A percentile compares a stretch with the other conserved stretches of the same genome.
phyloP scores from a whole-genome alignment of 768 basidiomycete genomes.

The Cystofilobasidium bisporidii region DNA sequence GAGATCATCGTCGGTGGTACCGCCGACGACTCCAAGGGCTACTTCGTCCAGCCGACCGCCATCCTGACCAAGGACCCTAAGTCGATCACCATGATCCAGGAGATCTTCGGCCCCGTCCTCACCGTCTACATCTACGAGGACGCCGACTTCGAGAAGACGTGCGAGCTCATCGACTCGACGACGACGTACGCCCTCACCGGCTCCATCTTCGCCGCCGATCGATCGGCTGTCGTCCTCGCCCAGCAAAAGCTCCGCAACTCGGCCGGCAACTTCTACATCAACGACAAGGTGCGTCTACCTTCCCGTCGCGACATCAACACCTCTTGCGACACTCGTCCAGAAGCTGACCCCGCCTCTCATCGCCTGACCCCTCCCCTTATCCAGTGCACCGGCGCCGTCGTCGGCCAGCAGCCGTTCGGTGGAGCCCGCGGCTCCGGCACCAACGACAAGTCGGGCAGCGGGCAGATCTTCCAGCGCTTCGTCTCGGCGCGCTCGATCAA shows the following conservation, averaged over 20 bases:
- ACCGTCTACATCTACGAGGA: slow-evolving; percentile 85
- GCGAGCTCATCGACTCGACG: slow-evolving; percentile 75
- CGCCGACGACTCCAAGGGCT: slow-evolving; percentile 82
- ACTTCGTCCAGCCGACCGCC: slow-evolving; percentile 86
- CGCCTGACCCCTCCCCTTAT: too few relatives aligned
- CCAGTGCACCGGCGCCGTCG: slow-evolving; percentile 94
- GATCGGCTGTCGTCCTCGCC: slow-evolving; percentile 66
- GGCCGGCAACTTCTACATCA: slow-evolving; percentile 58
- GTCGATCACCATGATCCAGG: slow-evolving; percentile 61
- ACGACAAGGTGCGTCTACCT: too few relatives aligned
- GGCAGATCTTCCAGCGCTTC: slow-evolving; percentile 44
- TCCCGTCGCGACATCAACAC: too few relatives aligned
- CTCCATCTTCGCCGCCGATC: slow-evolving; percentile 74
- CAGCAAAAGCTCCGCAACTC: slow-evolving; percentile 77
- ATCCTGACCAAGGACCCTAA: slow-evolving; percentile 85
- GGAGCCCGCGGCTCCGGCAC: slow-evolving; percentile 87
- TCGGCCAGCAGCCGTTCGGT: slow-evolving; percentile 97
- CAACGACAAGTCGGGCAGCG: slow-evolving; percentile 93
- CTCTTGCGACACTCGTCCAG: too few relatives aligned
- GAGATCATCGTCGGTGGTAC: slow-evolving; percentile 79
- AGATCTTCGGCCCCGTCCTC: slow-evolving; percentile 76
- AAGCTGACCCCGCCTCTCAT: too few relatives aligned
- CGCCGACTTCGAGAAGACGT: slow-evolving; percentile 70
- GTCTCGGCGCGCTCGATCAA: slow-evolving; percentile 91
- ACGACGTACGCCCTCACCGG: slow-evolving; percentile 91